Percentiles rank a stretch among this genome's conserved stretches.
These are phyloP conservation scores for Quercus tomentella DNA, from an alignment of 331 rosid genomes.

Conservation along the genomic window DNA sequence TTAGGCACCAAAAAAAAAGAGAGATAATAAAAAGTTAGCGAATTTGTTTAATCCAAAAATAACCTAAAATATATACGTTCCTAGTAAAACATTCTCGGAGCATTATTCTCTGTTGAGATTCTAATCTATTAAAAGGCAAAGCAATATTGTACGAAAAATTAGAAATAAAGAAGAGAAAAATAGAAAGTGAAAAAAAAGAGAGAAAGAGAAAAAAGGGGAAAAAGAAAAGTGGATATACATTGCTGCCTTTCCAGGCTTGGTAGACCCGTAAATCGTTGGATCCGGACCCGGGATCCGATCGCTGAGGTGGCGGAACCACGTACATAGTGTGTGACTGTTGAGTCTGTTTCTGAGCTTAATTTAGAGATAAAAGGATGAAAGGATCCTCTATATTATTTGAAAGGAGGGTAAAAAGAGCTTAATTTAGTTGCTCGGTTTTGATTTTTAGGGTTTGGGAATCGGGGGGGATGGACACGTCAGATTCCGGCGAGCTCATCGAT, in stretches of 20 bases:
- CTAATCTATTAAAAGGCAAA: too few species aligned
- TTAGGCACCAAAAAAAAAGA: background rate
- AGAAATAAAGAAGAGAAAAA: background rate
- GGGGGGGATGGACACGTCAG: conserved; percentile 9
- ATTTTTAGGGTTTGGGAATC: conserved; percentile 19
- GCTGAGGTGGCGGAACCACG: conserved; percentile 91
- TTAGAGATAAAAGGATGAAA: too few species aligned
- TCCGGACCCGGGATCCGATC: conserved; percentile 73
- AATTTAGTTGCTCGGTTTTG: conserved; percentile 7
- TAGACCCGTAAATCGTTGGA: conserved; percentile 69
- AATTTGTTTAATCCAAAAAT: background rate
- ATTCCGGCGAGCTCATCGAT: conserved; percentile 29
- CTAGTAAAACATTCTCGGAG: too few species aligned
- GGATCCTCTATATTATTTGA: conserved; percentile 5
- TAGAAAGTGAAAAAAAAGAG: background rate
- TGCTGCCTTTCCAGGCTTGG: conserved; percentile 93
- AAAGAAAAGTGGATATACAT: conserved; percentile 41
- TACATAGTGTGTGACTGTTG: conserved; percentile 42
- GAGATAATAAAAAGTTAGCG: too few species aligned
- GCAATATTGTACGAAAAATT: background rate
- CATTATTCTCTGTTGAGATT: background rate
- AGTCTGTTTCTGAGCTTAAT: conserved; percentile 5
- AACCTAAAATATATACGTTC: too few species aligned
- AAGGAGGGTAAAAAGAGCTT: conserved; percentile 18
- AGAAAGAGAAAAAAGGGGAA: background rate